Evolutionary conservation across 1,284 basidiomycete genomes (phyloP), one percentile per base, ranked within the genome.

Genomic region (Meira miltonrushii): DNA sequence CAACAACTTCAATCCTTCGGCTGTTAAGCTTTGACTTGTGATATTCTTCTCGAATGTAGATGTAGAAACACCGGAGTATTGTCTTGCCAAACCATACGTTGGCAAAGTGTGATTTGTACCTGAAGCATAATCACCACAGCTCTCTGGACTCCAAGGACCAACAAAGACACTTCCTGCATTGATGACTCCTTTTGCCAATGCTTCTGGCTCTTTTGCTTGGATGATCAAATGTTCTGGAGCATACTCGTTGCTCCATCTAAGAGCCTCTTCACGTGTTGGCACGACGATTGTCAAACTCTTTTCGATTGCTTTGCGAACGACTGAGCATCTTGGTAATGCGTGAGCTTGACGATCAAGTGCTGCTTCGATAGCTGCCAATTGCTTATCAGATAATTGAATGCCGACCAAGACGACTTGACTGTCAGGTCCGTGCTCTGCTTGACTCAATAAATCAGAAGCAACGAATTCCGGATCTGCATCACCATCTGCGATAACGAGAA

Each of bases 11-110:
- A 99, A 81, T 6, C 95, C 95, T 17, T 85, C 85, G 13, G 82
- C 79, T 3, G 91, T 90, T 28, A 98, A 84, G 74, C 92, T 88
- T 79, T 98, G 95, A 8, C 89, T 90, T 6, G 95, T 99, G 75
- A 98, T 96, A 80, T 97, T 89, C 80, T 99, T 99, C 80, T 97
- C 92, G 87, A 98, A 99, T 1, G 92, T 92, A 19, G 86, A 83
- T 0, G 94, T 97, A 80, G 95, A 97, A 69, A 99, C 95, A 15
- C 95, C 95, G 67, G 90, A 93, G 82, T 95, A 98, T 78, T 97
- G 93, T 58, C 92, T 87, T 13, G 95, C 95, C 76, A 93, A 97
- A 19, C 92, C 93, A 17, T 68, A 72, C 23, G 78, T 79, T 44
- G 79, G 79, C 17, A 81, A 83, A 0, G 94, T 96, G 82, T 99